Percentiles rank a stretch among this genome's conserved stretches.
Conservation (phyloP, 306 rosid species). For the Vigna angularis region DNA sequence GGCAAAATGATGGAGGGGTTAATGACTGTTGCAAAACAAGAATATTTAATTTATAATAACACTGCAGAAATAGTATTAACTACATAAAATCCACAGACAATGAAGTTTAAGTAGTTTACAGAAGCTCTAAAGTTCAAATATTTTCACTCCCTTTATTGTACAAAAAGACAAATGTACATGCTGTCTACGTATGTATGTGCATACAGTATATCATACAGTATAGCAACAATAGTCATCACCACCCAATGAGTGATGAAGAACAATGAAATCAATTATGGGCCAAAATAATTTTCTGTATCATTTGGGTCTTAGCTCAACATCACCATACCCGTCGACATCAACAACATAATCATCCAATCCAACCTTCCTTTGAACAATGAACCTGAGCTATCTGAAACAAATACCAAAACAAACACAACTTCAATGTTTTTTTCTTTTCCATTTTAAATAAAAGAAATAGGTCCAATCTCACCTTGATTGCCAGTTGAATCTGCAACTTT, state of each 20-base stretch:
- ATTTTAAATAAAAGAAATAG: neutral
- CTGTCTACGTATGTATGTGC: neutral
- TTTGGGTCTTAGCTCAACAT: conserved; percentile 53
- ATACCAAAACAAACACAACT: conserved; percentile 13
- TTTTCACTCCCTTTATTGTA: neutral
- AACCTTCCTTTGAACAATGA: conserved; percentile 58
- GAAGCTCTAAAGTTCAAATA: neutral
- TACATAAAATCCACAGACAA: neutral
- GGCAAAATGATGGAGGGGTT: no score
- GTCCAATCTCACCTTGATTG: conserved; percentile 40
- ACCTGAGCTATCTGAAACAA: conserved; percentile 49
- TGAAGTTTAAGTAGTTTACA: neutral
- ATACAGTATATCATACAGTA: neutral
- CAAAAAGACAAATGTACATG: neutral
- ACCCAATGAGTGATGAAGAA: conserved; percentile 38
- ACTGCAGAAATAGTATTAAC: neutral
- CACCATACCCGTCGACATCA: conserved; percentile 57
- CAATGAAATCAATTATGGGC: conserved; percentile 24
- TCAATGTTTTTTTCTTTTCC: neutral
- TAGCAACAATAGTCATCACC: conserved; percentile 13
- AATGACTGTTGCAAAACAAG: no score
- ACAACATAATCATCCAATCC: conserved; percentile 52
- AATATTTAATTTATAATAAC: neutral
- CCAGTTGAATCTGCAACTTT: conserved; percentile 58
- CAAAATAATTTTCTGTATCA: no score